Evolutionary conservation across 2,329 filamentous ascomycete species (phyloP), one percentile per base, ranked within the genome.

Genomic region (Cordyceps cateniannulata): DNA sequence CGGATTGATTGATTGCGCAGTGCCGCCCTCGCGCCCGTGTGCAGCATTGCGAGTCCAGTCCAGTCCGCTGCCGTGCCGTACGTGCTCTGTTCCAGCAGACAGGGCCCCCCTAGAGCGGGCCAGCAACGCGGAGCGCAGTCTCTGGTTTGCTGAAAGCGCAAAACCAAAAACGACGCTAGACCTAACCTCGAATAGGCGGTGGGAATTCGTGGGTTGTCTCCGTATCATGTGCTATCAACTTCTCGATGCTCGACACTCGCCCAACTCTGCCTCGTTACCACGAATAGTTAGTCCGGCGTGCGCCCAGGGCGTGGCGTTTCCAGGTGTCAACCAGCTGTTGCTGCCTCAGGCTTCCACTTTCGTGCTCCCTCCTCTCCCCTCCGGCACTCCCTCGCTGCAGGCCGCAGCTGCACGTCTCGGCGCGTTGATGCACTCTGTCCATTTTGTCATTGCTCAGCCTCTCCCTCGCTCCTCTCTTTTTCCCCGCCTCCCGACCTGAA

Each of bases 111-210:
- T 29, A 44, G 32, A 59, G 56, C 56, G 56, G 56, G 56, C 35
- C 47, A 32, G n/a, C 47, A 32, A 6, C 24, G 18, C 18, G n/a
- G 24, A 51, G 27, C 25, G 38, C 24, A n/a, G 56, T 10, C 35
- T 59, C 56, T 59, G 45, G 47, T 59, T 59, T 59, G 56, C 56
- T 50, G 47, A 29, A 49, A 14, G 35, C 22, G 22, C 44, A 49
- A 32, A 48, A 59, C 40, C 47, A 42, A 52, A 62, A 44, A 57
- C 10, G 25, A 24, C 60, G 60, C 60, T 62, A 62, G 48, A 29
- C 60, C 60, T 38, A 57, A 47, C 18, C 16, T 45, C 53, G 60
- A 62, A 62, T 57, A n/a, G 48, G 53, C 48, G 47, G 53, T 61
- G 59, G 51, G 42, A 47, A 53, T 55, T 24, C 38, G 42, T 47